Conservation (phyloP, 2,329 filamentous ascomycete genomes). For the Rhynchosporium secalis region DNA sequence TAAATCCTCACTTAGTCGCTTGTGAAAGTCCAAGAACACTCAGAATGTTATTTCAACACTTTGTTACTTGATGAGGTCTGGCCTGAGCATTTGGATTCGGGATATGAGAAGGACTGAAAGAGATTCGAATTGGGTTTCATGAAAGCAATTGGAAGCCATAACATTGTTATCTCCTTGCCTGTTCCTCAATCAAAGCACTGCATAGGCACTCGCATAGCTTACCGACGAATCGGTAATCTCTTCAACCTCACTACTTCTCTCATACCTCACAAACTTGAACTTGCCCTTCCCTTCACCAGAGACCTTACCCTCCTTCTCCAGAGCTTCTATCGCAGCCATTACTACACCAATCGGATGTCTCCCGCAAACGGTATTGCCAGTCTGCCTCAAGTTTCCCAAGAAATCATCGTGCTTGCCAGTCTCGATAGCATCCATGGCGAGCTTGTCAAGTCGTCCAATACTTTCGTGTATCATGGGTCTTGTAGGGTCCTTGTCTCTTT, state of each 20-base stretch:
- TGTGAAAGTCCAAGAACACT: no score
- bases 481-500: slow-evolving; percentile 40
- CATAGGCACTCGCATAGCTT: slow-evolving; percentile 93
- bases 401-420: slow-evolving; percentile 72
- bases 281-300: slow-evolving; percentile 36
- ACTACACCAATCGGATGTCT: slow-evolving; percentile 91
- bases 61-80: no score
- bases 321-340: slow-evolving; percentile 80
- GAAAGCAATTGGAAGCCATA: not conserved
- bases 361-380: slow-evolving; percentile 90
- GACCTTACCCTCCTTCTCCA: slow-evolving; percentile 46
- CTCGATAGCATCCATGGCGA: slow-evolving; percentile 83
- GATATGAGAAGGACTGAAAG: not conserved
- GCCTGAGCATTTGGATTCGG: not conserved
- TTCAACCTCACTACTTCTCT: slow-evolving; percentile 76
- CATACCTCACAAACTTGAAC: slow-evolving; percentile 80
- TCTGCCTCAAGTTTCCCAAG: slow-evolving; percentile 65
- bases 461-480: slow-evolving; percentile 73
- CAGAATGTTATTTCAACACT: no score
- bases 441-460: slow-evolving; percentile 75
- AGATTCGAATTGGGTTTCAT: not conserved
- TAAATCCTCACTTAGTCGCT: no score
- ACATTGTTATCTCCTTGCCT: not conserved
- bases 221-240: slow-evolving; percentile 77
- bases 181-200: slow-evolving; percentile 51